Percentiles rank a stretch among this genome's conserved stretches.
Conservation (phyloP, 768 basidiomycete species). For the Boletus tylopilopsis region DNA sequence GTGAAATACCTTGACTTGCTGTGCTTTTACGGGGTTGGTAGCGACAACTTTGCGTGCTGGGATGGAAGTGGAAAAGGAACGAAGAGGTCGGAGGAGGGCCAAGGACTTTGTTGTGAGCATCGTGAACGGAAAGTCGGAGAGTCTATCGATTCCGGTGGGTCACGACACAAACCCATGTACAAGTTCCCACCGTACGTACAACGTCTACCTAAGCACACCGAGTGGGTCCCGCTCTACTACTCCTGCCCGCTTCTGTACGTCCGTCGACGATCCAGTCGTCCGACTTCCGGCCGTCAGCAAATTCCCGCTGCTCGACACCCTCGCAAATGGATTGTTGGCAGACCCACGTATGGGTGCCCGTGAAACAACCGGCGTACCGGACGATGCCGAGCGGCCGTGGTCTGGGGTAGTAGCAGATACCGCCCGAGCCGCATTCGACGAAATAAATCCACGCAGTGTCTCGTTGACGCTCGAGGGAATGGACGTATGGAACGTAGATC, state of each 20-base stretch:
- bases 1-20: slow-evolving; percentile 68
- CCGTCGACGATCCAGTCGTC: slow-evolving; percentile 4
- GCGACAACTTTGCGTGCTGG: slow-evolving; percentile 58
- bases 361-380: slow-evolving; percentile 2
- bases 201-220: slow-evolving; percentile 25
- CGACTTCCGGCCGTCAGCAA: slow-evolving; percentile 1
- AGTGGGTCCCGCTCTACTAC: slow-evolving; percentile 28
- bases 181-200: background rate
- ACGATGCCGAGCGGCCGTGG: slow-evolving; percentile 18
- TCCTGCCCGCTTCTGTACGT: slow-evolving; percentile 8
- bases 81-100: slow-evolving; percentile 44
- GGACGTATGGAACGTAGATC: slow-evolving; percentile 8
- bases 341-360: slow-evolving; percentile 26
- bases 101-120: slow-evolving; percentile 73
- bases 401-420: slow-evolving; percentile 2
- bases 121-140: slow-evolving; percentile 15
- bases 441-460: slow-evolving; percentile 17
- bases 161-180: slow-evolving; percentile 8
- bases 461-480: slow-evolving; percentile 20
- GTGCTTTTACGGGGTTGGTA: slow-evolving; percentile 72
- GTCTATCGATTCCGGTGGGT: slow-evolving; percentile 8
- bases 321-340: slow-evolving; percentile 30
- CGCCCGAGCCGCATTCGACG: slow-evolving; percentile 12
- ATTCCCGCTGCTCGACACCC: slow-evolving; percentile 12
- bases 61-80: slow-evolving; percentile 66